Conservation (phyloP, 2,329 filamentous ascomycete genomes). For the Aureobasidium zeae region DNA sequence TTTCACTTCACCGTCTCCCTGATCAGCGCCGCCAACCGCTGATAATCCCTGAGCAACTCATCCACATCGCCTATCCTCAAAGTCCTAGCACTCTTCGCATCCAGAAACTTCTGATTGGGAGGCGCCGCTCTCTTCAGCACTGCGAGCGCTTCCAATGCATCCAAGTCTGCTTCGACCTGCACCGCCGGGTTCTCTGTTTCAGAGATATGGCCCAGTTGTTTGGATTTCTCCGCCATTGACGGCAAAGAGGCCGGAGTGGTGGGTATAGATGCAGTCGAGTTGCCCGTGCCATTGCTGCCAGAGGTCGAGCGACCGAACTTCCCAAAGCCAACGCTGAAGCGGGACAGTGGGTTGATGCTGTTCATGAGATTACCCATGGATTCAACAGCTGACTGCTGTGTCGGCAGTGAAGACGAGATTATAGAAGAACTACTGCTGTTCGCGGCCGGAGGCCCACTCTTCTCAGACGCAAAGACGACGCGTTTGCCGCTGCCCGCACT, state of each 20-base stretch:
- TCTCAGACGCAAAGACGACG: conserved; percentile 38
- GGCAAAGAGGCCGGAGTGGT: conserved; percentile 30
- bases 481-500: conserved; percentile 55
- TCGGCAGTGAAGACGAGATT: conserved; percentile 12
- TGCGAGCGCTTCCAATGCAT: conserved; percentile 37
- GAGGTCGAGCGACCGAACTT: conserved; percentile 25
- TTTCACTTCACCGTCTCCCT: conserved; percentile 34
- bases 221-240: conserved; percentile 42
- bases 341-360: conserved; percentile 30
- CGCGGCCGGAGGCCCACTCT: conserved; percentile 3
- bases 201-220: conserved; percentile 23
- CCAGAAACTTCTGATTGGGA: conserved; percentile 40
- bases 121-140: conserved; percentile 37
- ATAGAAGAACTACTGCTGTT: conserved; percentile 4
- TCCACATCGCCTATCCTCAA: conserved; percentile 41
- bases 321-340: conserved; percentile 28
- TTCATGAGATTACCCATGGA: conserved; percentile 25
- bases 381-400: conserved; percentile 20
- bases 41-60: conserved; percentile 32
- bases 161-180: conserved; percentile 23
- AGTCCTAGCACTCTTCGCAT: conserved; percentile 37
- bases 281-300: conserved; percentile 23
- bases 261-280: conserved; percentile 20
- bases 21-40: conserved; percentile 36
- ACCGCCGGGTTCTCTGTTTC: conserved; percentile 19